Base-by-base conservation (phyloP, 1,284 basidiomycete genomes). In the Pseudozyma sp. region DNA sequence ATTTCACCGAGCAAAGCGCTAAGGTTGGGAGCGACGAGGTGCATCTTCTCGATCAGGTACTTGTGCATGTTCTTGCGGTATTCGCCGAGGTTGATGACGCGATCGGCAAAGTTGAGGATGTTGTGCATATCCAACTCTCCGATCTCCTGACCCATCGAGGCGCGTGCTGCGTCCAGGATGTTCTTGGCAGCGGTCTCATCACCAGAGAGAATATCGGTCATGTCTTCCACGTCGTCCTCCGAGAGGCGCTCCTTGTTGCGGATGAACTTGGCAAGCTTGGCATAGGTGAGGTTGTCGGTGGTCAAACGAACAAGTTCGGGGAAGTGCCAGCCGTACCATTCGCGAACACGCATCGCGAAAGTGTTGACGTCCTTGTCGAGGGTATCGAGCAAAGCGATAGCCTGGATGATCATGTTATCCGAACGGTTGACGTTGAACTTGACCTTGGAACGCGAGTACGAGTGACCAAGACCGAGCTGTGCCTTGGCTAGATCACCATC, bases 311-410 rank as follows among this genome's bases (percentile, higher is more conserved):
- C 90, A 75, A 99, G 92, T 87, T 99, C 97, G 54, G 96, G 96
- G 89, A 97, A 99, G 86, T 99, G 97, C 89, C 97, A 99, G n/a
- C 97, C 96, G 86, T 99, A 99, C 97, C 97, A 99, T 86, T 99
- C 96, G 78, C 96, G 89, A 58, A 97, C 91, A 58, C 96, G 92
- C 96, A 99, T 99, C 31, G 95, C 92, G 86, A 99, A 98, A 31
- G 96, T 91, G 88, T 99, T 99, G 85, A 99, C 95, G 86, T 99
- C 96, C 89, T 98, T 99, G 90, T 99, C 96, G 85, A 99, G 92
- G 85, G 97, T 95, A 88, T 99, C 96, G 82, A 98, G 93, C 60
- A 98, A 91, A 2, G 96, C 93, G 84, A 99, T 98, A 59, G 96
- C 96, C 87, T 99, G 97, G 84, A 99, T 99, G 88, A 99, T 99